These are phyloP conservation scores for Populus hybrid DNA, from an alignment of 441 rosid genomes.

Conservation along the genomic window DNA sequence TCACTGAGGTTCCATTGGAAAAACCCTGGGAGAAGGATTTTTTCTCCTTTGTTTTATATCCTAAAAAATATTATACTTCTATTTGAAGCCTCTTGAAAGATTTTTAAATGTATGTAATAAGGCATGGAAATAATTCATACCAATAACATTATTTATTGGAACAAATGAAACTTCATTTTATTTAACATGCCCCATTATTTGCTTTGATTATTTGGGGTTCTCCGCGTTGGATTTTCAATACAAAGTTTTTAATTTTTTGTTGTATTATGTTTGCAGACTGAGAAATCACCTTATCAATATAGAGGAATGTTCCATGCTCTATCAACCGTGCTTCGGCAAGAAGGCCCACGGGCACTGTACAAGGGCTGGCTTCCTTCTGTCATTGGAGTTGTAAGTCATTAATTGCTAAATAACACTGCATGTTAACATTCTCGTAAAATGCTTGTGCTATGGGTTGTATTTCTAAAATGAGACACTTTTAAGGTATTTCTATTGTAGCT, in stretches of 20 bases:
- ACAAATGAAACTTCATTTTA: background rate
- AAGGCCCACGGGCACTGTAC: constrained; percentile 52
- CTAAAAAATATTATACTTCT: background rate
- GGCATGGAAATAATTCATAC: background rate
- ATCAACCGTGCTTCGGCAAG: constrained; percentile 44
- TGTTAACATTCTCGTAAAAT: background rate
- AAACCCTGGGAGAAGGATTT: background rate
- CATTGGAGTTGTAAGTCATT: constrained; percentile 54
- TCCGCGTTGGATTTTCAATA: background rate
- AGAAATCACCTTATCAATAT: constrained; percentile 48
- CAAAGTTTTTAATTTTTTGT: background rate
- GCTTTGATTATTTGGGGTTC: background rate
- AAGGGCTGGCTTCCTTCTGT: constrained; percentile 71
- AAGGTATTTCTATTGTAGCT: background rate
- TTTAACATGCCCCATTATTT: background rate
- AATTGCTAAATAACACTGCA: background rate
- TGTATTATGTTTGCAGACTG: constrained; percentile 37
- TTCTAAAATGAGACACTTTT: background rate
- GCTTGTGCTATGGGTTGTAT: background rate
- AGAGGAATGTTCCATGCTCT: constrained; percentile 59
- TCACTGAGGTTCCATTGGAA: constrained; percentile 10
- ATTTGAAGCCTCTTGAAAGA: background rate
- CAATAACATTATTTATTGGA: background rate
- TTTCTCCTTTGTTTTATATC: background rate
- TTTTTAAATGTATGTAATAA: no score